A percentile compares a stretch with the other conserved stretches of the same genome.
Evolutionary conservation across 1,139 yeast species (phyloP).

Genomic region (Blastobotrys persicus): DNA sequence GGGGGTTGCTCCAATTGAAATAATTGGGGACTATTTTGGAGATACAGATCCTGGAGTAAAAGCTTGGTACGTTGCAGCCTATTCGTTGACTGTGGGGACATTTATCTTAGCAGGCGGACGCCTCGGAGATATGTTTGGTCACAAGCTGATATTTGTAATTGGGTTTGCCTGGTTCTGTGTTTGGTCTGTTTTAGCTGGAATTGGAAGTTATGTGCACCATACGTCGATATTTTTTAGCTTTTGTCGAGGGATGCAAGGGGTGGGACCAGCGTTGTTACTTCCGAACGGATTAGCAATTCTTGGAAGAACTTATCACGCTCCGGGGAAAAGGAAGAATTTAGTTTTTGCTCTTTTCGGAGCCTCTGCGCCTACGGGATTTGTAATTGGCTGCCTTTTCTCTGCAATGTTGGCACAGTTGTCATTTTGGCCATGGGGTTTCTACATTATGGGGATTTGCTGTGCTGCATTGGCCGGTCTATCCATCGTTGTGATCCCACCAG

Average conservation of each 20-base stretch:
- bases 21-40: slow-evolving; percentile 44
- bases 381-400: slow-evolving; percentile 49
- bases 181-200: slow-evolving; percentile 52
- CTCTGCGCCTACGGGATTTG: slow-evolving; percentile 57
- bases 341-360: slow-evolving; percentile 54
- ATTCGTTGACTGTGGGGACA: slow-evolving; percentile 60
- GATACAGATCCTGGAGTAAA: slow-evolving; percentile 42
- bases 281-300: slow-evolving; percentile 59
- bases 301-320: slow-evolving; percentile 48
- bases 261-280: slow-evolving; percentile 55
- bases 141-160: slow-evolving; percentile 46
- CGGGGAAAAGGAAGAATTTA: slow-evolving; percentile 42
- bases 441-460: slow-evolving; percentile 44
- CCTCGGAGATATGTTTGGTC: slow-evolving; percentile 61
- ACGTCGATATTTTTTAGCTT: slow-evolving; percentile 46
- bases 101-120: slow-evolving; percentile 60
- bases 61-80: slow-evolving; percentile 62
- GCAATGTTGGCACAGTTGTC: slow-evolving; percentile 44
- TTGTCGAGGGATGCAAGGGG: slow-evolving; percentile 57
- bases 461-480: slow-evolving; percentile 37
- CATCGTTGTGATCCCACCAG: slow-evolving; percentile 44
- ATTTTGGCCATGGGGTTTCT: slow-evolving; percentile 61
- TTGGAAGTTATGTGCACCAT: slow-evolving; percentile 42
- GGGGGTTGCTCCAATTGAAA: slow-evolving; percentile 42
- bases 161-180: slow-evolving; percentile 51